These are phyloP conservation scores for Xylaria sp. DNA, from an alignment of 2,329 filamentous ascomycete species.

Conservation along the genomic window DNA sequence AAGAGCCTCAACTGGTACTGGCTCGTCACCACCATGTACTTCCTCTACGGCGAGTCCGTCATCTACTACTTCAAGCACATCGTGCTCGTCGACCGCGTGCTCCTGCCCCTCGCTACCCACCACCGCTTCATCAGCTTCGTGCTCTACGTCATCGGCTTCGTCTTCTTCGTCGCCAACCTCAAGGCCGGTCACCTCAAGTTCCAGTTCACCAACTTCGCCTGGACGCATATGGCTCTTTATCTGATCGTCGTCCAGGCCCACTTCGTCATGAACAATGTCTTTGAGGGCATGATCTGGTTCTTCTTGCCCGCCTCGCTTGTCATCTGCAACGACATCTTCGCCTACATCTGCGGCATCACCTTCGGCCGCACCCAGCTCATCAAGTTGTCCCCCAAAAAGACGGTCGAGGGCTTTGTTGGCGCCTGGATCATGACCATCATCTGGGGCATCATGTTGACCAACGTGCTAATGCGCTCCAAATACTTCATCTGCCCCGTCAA, in stretches of 20 bases:
- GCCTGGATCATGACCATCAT: conserved; percentile 96
- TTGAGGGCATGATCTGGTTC: conserved; percentile 99
- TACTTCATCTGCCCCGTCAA: conserved; percentile 99
- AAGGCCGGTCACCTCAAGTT: conserved; percentile 97
- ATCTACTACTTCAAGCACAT: conserved; percentile 99
- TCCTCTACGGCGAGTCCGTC: conserved; percentile 96
- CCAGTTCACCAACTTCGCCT: conserved; percentile 98
- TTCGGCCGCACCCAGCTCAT: conserved; percentile 97
- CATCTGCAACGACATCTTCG: conserved; percentile 98
- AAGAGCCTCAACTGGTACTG: conserved; percentile 99
- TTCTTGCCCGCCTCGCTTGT: conserved; percentile 94
- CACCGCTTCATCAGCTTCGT: conserved; percentile 99
- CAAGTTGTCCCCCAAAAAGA: conserved; percentile 98
- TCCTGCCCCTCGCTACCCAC: conserved; percentile 93
- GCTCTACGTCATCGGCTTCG: conserved; percentile 97
- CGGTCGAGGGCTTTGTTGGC: conserved; percentile 95
- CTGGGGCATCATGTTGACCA: conserved; percentile 84
- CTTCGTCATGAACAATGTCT: conserved; percentile 99
- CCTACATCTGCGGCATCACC: conserved; percentile 96
- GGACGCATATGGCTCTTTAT: conserved; percentile 99
- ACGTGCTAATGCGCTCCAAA: conserved; percentile 87
- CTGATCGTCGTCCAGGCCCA: conserved; percentile 97
- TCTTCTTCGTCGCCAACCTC: conserved; percentile 95
- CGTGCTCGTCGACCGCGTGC: conserved; percentile 90
- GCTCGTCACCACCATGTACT: conserved; percentile 99